phyloP scores from a whole-genome alignment of 352 stramenopile genomes.

The Phytophthora nicotianae region DNA sequence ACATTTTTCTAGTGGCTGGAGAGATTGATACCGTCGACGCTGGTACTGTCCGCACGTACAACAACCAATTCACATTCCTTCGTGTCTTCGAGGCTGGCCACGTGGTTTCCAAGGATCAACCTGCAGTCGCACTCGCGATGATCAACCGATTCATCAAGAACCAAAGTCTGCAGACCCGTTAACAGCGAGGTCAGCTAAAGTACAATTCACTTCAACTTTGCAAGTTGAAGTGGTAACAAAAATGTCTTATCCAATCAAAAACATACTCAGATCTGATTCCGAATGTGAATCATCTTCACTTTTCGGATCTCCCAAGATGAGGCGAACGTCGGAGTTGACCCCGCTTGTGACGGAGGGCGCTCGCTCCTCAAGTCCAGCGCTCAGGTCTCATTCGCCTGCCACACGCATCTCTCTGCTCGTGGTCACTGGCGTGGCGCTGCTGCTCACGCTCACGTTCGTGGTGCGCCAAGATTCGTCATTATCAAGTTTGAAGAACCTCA shows the following conservation, averaged over 20 bases:
- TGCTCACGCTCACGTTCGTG: slow-evolving; percentile 45
- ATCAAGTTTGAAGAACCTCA: slow-evolving; percentile 31
- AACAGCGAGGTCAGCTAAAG: too few species aligned
- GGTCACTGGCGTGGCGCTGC: slow-evolving; percentile 31
- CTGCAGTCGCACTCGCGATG: slow-evolving; percentile 50
- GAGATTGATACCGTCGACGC: slow-evolving; percentile 12
- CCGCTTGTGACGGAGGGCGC: slow-evolving; percentile 24
- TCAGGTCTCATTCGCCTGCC: not conserved
- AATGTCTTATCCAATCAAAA: slow-evolving; percentile 9
- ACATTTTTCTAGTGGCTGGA: slow-evolving; percentile 14
- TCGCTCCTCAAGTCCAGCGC: not conserved
- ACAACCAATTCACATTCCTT: slow-evolving; percentile 49
- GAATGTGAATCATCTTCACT: slow-evolving; percentile 5
- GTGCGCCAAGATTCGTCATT: slow-evolving; percentile 26
- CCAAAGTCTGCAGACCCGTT: slow-evolving; percentile 39
- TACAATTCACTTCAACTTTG: not conserved
- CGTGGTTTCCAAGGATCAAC: slow-evolving; percentile 59
- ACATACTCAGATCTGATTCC: slow-evolving; percentile 13
- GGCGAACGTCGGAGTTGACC: slow-evolving; percentile 38
- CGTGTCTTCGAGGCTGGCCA: slow-evolving; percentile 56
- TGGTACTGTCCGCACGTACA: slow-evolving; percentile 35
- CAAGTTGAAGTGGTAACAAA: not conserved
- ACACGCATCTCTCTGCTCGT: slow-evolving; percentile 25
- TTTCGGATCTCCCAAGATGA: slow-evolving; percentile 22
- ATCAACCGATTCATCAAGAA: slow-evolving; percentile 63